phyloP scores from a whole-genome alignment of 306 rosid species.

The Castanea crenata region DNA sequence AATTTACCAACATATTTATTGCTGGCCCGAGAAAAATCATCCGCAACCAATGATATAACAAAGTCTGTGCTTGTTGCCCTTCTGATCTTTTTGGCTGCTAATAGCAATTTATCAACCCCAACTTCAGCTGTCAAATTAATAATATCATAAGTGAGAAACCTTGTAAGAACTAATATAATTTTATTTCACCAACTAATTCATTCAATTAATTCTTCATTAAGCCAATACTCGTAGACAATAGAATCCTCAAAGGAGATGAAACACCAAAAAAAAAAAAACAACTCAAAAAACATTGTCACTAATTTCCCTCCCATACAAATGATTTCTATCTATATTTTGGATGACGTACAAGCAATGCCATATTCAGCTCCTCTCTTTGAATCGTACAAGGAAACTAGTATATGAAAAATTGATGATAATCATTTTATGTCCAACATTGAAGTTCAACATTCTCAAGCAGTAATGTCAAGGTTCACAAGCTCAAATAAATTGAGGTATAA shows the following conservation, averaged over 20 bases:
- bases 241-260: not conserved
- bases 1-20: constrained; percentile 65
- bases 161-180: not conserved
- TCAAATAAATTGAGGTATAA: not conserved
- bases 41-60: constrained; percentile 59
- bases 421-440: not conserved
- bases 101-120: constrained; percentile 59
- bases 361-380: not conserved
- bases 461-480: constrained; percentile 1
- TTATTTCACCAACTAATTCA: constrained; percentile 12
- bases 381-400: not conserved
- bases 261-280: not conserved
- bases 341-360: not conserved
- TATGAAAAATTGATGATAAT: not conserved
- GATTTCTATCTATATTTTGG: not conserved
- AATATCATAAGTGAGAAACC: constrained; percentile 24
- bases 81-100: constrained; percentile 81
- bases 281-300: not conserved
- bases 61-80: constrained; percentile 74
- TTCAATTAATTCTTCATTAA: constrained; percentile 3
- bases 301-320: not conserved
- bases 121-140: constrained; percentile 58
- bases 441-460: constrained; percentile 2
- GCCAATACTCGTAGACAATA: not conserved
- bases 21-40: constrained; percentile 73